phyloP scores from a whole-genome alignment of 148 eudicot genomes.

The Amaranthus cruentus region DNA sequence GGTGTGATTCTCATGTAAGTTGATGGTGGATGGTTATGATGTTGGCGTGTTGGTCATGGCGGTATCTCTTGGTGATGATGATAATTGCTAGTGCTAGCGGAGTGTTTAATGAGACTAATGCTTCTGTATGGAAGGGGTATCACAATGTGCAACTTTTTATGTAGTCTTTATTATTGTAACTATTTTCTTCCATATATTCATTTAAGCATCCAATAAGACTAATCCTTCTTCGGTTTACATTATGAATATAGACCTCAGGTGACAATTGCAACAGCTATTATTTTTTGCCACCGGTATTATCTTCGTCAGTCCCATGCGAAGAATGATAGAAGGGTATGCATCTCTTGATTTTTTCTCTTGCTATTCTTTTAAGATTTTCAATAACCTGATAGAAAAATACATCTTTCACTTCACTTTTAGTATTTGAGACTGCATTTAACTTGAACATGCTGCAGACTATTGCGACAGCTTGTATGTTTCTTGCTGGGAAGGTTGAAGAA shows the following conservation, averaged over 20 bases:
- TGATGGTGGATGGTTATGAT: too few species aligned
- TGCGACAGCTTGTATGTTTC: slow-evolving; percentile 98
- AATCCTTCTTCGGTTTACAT: slow-evolving; percentile 4
- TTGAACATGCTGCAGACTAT: slow-evolving; percentile 52
- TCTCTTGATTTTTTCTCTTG: too few species aligned
- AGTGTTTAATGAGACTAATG: too few species aligned
- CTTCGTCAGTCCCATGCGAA: slow-evolving; percentile 86
- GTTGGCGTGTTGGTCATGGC: too few species aligned
- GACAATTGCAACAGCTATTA: slow-evolving; percentile 83
- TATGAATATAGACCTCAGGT: slow-evolving; percentile 80
- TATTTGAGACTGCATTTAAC: neutral
- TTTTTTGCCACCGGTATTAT: slow-evolving; percentile 85
- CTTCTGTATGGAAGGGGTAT: too few species aligned
- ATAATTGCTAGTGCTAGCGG: too few species aligned
- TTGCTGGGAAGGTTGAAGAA: slow-evolving; percentile 99
- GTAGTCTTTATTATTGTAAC: too few species aligned
- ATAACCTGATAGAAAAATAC: too few species aligned
- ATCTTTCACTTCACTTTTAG: neutral
- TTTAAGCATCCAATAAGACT: slow-evolving; percentile 14
- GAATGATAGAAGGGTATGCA: slow-evolving; percentile 79
- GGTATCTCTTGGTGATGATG: too few species aligned
- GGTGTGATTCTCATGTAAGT: too few species aligned
- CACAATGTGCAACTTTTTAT: too few species aligned
- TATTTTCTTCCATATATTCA: neutral
- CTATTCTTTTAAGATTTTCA: neutral